These are phyloP conservation scores for Boletus rufocinnamomeus DNA, from an alignment of 768 basidiomycete species.

Conservation along the genomic window DNA sequence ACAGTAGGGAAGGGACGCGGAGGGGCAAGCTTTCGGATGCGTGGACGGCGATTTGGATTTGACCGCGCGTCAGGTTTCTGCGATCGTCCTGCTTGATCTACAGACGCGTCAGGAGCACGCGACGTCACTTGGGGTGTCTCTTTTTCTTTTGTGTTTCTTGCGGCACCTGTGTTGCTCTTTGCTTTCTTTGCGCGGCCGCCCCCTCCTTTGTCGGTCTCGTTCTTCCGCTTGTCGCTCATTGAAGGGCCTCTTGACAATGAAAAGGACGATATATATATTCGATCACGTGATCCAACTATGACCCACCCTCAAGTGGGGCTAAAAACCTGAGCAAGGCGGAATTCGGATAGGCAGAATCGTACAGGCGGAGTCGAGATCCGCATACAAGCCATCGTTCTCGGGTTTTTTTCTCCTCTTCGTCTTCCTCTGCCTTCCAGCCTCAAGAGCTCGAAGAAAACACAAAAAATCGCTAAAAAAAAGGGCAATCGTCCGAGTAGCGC, in stretches of 20 bases:
- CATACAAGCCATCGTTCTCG: not conserved
- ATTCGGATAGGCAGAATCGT: constrained; percentile 12
- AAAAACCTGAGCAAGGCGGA: constrained; percentile 5
- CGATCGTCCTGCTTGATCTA: constrained; percentile 3
- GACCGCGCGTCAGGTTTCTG: constrained; percentile 4
- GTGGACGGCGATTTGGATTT: constrained; percentile 25
- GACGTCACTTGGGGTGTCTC: not conserved
- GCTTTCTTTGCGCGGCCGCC: constrained; percentile 15
- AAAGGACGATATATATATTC: too few species aligned
- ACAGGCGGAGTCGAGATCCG: constrained; percentile 4
- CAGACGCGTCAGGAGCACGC: not conserved
- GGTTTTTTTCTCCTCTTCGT: constrained; percentile 7
- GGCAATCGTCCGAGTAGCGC: constrained; percentile 13
- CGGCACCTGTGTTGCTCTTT: constrained; percentile 13
- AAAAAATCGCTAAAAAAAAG: constrained; percentile 14
- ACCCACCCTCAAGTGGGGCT: constrained; percentile 28
- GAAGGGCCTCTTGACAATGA: not conserved
- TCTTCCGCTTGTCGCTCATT: constrained; percentile 30
- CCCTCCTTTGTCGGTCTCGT: constrained; percentile 7
- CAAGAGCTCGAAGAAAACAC: constrained; percentile 8
- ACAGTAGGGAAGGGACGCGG: constrained; percentile 78
- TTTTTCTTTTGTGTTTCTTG: constrained; percentile 7
- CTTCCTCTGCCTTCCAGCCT: constrained; percentile 30
- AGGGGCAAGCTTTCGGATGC: constrained; percentile 68
- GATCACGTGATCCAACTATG: constrained; percentile 14